Conservation (phyloP, 2,329 filamentous ascomycete species). For the Colletotrichum sp. region DNA sequence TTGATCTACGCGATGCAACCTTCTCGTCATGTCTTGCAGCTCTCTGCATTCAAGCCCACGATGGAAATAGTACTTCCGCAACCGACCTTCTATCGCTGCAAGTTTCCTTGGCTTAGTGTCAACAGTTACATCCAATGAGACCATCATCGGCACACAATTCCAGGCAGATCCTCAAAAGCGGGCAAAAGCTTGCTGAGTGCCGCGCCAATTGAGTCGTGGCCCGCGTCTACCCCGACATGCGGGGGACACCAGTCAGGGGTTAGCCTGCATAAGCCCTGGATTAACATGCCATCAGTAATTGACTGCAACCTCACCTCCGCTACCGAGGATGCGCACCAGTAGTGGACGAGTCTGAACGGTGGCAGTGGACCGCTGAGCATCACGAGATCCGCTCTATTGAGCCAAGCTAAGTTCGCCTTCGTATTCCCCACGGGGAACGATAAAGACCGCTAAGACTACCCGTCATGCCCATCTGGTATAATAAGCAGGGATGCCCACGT, state of each 20-base stretch:
- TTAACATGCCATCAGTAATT: neutral
- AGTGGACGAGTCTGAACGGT: neutral
- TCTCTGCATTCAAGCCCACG: no score
- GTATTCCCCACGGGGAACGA: neutral
- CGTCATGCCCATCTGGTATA: neutral
- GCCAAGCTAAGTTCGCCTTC: neutral
- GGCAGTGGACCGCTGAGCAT: neutral
- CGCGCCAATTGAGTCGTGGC: neutral
- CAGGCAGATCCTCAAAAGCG: neutral
- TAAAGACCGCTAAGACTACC: no score
- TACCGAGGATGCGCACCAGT: slow-evolving; percentile 15
- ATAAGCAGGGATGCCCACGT: neutral
- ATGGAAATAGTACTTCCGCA: neutral
- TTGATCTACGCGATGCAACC: neutral
- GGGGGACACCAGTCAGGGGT: neutral
- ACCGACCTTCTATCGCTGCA: neutral
- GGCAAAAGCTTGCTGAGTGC: neutral
- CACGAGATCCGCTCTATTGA: neutral
- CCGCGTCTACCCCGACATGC: neutral
- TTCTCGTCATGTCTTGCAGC: neutral
- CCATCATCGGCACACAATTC: neutral
- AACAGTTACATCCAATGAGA: neutral
- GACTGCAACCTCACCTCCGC: slow-evolving; percentile 9
- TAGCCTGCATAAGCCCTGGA: neutral
- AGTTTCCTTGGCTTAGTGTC: neutral